Evolutionary conservation across 2,329 filamentous ascomycete species (phyloP).

Genomic region (Ophiostoma angusticollis): DNA sequence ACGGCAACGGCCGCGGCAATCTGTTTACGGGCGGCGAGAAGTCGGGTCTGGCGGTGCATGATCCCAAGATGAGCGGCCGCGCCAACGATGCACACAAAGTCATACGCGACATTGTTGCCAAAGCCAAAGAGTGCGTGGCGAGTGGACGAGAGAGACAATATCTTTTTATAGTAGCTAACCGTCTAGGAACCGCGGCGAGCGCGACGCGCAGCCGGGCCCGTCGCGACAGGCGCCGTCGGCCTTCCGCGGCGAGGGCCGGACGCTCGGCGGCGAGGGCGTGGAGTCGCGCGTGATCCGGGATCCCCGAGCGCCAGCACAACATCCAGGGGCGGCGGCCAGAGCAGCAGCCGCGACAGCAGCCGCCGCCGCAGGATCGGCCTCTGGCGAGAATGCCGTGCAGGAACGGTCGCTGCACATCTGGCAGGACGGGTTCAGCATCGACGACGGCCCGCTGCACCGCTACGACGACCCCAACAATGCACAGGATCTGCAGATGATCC

Average conservation of each 20-base stretch:
- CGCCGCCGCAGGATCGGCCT: constrained; percentile 20
- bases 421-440: constrained; percentile 75
- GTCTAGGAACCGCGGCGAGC: constrained; percentile 1
- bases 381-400: constrained; percentile 35
- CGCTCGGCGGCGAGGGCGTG: constrained; percentile 64
- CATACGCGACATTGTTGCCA: constrained; percentile 51
- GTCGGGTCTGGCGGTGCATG: constrained; percentile 57
- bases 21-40: constrained; percentile 79
- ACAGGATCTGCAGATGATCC: constrained; percentile 60
- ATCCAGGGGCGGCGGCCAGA: constrained; percentile 19
- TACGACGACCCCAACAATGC: constrained; percentile 70
- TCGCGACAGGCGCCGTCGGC: constrained; percentile 29
- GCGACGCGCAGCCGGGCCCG: constrained; percentile 18
- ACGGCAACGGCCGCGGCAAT: constrained; percentile 48
- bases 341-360: background rate
- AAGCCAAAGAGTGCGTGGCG: constrained; percentile 44
- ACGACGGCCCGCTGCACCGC: constrained; percentile 63
- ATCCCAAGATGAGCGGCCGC: constrained; percentile 29
- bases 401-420: constrained; percentile 65
- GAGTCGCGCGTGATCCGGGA: constrained; percentile 58
- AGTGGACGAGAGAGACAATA: background rate
- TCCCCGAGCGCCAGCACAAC: constrained; percentile 26
- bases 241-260: constrained; percentile 62
- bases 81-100: constrained; percentile 39
- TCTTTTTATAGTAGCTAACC: no score